Evolutionary conservation across 495 filamentous ascomycete species (phyloP).

Genomic region (Aspergillus mulundensis): DNA sequence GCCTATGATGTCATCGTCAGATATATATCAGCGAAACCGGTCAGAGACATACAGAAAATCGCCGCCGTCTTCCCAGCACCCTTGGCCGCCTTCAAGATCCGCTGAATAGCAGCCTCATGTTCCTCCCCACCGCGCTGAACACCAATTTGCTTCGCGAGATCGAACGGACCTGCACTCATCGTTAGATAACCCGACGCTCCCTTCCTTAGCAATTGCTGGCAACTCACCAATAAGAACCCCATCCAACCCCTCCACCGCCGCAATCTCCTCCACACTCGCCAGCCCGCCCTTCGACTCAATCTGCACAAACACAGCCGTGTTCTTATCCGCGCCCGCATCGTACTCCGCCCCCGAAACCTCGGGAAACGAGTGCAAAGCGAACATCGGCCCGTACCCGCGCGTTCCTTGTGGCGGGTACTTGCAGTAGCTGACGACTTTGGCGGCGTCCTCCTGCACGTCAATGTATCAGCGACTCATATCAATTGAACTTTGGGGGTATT

Average conservation of each 20-base stretch:
- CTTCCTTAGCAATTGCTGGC: too few relatives aligned
- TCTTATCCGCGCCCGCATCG: conserved; percentile 31
- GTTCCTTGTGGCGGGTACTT: conserved; percentile 64
- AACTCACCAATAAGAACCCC: conserved; percentile 39
- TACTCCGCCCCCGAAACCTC: conserved; percentile 35
- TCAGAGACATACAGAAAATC: conserved; percentile 60
- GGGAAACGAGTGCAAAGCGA: conserved; percentile 31
- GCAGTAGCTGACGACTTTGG: conserved; percentile 54
- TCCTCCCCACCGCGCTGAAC: conserved; percentile 36
- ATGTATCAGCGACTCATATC: neutral
- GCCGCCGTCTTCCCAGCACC: conserved; percentile 69
- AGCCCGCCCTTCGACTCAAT: conserved; percentile 46
- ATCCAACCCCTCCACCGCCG: conserved; percentile 40
- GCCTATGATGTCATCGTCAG: conserved; percentile 19
- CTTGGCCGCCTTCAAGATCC: conserved; percentile 57
- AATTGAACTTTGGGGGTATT: neutral
- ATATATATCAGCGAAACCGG: neutral
- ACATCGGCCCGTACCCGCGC: conserved; percentile 58
- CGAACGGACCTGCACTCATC: conserved; percentile 50
- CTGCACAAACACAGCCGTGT: conserved; percentile 39
- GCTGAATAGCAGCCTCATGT: conserved; percentile 60
- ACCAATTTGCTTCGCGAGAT: conserved; percentile 38
- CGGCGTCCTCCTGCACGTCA: conserved; percentile 47
- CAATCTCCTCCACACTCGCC: conserved; percentile 48
- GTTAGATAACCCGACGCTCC: too few relatives aligned